Base-by-base conservation (phyloP, 441 rosid genomes). In the Mallotus repandus region DNA sequence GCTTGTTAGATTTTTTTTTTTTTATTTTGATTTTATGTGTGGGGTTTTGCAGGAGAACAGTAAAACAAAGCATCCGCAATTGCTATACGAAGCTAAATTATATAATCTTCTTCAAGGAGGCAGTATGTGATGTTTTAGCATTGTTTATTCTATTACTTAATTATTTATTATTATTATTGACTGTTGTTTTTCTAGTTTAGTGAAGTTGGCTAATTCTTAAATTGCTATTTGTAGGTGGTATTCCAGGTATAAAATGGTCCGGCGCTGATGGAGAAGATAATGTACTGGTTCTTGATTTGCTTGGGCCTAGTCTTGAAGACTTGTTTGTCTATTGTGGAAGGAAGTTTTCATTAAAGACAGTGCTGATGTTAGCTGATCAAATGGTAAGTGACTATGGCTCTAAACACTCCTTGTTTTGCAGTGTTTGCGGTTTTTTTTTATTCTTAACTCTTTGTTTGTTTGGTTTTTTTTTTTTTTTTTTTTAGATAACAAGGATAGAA, bases 51-150 rank as follows among this genome's bases (percentile, higher is more conserved):
- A 90, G 97, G 97, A 92, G 83, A 85, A 90, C 77, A 83, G 71
- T 78, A 84, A 85, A 72, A 92, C 96, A 9, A 92, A 86, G 82
- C 96, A 90, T 69, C 97, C 97, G 3, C 96, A 90, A 74, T 84
- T 92, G 71, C 87, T 87, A 7, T 90, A 88, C 73, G 93, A 92
- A 83, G 94, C 97, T 45, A 90, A 87, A 66, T 76, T 90, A 76
- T 90, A 90, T 76, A 88, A 86, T 77, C 77, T 90, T 80, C 94
- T 92, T 73, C 92, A 87, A 82, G 96, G 97, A 75, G 93, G 93
- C 74, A 84, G 96, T 92, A 80, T 12, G 89, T 63, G 29, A 22
- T 8, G 11, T 55, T 68, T 38, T 38, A 38, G 41, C 41, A 38
- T 38, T 38, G 41, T 6, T 38, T 38, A 38, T 29, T 29, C 32